Evolutionary conservation across 2,329 filamentous ascomycete species (phyloP).

Genomic region (Fonsecaea monophora): DNA sequence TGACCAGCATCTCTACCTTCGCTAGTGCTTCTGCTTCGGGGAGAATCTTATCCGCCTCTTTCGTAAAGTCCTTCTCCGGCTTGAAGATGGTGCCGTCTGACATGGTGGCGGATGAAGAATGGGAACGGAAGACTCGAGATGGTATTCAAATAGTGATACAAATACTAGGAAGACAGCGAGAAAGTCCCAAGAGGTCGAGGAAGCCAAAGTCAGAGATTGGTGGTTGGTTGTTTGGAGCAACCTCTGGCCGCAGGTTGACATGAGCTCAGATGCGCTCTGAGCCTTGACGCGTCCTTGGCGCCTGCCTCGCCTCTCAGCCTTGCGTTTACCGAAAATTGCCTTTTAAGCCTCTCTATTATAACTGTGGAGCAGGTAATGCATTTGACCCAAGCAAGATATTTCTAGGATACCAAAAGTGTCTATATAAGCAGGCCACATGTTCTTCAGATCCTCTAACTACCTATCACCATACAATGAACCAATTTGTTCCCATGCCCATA

Average conservation of each 20-base stretch:
- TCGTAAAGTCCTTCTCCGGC: conserved; percentile 98
- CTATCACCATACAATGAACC: background rate
- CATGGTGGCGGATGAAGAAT: conserved; percentile 62
- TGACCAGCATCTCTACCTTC: conserved; percentile 64
- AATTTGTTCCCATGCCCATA: conserved; percentile 2
- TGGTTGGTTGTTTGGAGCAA: background rate
- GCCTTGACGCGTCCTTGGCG: conserved; percentile 35
- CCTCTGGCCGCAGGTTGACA: background rate
- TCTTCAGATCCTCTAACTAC: background rate
- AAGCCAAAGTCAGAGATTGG: background rate
- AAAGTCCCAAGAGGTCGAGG: background rate
- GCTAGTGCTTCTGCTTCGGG: conserved; percentile 89
- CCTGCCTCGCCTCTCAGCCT: conserved; percentile 21
- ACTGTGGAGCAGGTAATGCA: background rate
- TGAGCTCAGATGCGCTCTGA: conserved; percentile 13
- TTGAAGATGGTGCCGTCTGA: conserved; percentile 79
- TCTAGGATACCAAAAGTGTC: background rate
- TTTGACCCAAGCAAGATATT: background rate
- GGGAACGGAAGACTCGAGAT: background rate
- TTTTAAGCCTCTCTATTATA: background rate
- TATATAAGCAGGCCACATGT: background rate
- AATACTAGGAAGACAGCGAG: background rate
- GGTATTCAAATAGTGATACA: background rate
- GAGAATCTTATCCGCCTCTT: conserved; percentile 90
- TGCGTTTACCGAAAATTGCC: background rate